phyloP scores from a whole-genome alignment of 2,329 filamentous ascomycete genomes.

The Cladosporium halotolerans region DNA sequence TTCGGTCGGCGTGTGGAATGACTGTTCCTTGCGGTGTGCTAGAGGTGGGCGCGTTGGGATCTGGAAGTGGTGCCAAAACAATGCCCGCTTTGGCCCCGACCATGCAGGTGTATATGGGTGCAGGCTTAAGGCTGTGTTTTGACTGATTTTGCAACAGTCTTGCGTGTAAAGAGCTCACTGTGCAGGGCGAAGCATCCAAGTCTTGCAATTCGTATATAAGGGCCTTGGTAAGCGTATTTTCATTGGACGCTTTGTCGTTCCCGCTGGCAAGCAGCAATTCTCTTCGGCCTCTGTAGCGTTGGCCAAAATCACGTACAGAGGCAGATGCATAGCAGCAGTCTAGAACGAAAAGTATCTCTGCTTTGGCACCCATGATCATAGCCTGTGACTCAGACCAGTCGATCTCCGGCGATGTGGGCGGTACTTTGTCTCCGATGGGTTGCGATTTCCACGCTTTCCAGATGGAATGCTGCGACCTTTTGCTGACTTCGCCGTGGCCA shows the following conservation, averaged over 20 bases:
- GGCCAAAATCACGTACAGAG: background rate
- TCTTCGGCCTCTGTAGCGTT: background rate
- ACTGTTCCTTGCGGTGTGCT: background rate
- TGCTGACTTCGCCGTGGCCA: constrained; percentile 11
- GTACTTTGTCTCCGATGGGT: background rate
- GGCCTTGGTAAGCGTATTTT: background rate
- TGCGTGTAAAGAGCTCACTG: background rate
- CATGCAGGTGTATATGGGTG: background rate
- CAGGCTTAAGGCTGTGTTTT: background rate
- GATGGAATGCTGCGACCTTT: background rate
- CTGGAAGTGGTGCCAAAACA: background rate
- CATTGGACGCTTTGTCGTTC: background rate
- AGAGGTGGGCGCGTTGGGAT: background rate
- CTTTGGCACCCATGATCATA: constrained; percentile 10
- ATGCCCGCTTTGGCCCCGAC: background rate
- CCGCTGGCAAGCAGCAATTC: background rate
- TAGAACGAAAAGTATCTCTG: constrained; percentile 17
- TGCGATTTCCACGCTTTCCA: background rate
- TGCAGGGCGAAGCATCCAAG: background rate
- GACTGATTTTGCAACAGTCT: background rate
- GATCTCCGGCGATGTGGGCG: constrained; percentile 6
- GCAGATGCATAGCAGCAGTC: constrained; percentile 18
- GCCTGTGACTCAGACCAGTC: constrained; percentile 14
- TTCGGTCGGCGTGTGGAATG: too few relatives aligned
- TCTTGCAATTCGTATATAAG: background rate